Evolutionary conservation across 78 protist genomes (phyloP).

Genomic region (Dictyostelium purpureum): DNA sequence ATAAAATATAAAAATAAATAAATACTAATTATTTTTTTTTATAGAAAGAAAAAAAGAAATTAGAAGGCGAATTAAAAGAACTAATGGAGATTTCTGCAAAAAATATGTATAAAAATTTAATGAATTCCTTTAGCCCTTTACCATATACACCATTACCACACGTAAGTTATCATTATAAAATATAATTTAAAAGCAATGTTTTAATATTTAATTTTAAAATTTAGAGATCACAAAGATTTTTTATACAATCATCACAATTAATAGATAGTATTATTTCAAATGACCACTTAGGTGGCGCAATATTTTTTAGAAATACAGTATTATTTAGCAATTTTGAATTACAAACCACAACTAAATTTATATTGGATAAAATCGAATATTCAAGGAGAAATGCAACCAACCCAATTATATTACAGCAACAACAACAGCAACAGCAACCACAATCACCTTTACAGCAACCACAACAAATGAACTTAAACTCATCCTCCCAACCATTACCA

Average conservation of each 20-base stretch:
- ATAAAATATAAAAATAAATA: too few relatives aligned
- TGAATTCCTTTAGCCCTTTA: slow-evolving; percentile 39
- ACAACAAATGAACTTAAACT: not conserved
- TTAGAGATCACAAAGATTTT: slow-evolving; percentile 46
- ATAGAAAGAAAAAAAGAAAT: slow-evolving; percentile 23
- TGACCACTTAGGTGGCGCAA: slow-evolving; percentile 65
- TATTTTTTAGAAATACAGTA: slow-evolving; percentile 38
- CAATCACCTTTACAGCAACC: slow-evolving; percentile 1
- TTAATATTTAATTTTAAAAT: not conserved
- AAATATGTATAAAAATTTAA: slow-evolving; percentile 24
- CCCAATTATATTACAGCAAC: slow-evolving; percentile 1
- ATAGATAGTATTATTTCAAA: slow-evolving; percentile 33
- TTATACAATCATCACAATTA: slow-evolving; percentile 36
- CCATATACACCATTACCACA: slow-evolving; percentile 67
- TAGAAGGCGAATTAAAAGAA: slow-evolving; percentile 1
- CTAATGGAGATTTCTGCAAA: not conserved
- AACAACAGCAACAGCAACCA: slow-evolving; percentile 31
- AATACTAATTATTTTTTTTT: not conserved
- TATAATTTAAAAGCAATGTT: not conserved
- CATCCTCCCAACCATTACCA: not conserved
- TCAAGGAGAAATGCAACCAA: slow-evolving; percentile 8
- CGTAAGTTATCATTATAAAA: slow-evolving; percentile 4
- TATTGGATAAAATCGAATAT: slow-evolving; percentile 30
- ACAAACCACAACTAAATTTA: slow-evolving; percentile 2
- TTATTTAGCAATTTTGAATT: slow-evolving; percentile 39